Evolutionary conservation across 2,329 filamentous ascomycete species (phyloP).

Genomic region (Fusarium albosuccineum): DNA sequence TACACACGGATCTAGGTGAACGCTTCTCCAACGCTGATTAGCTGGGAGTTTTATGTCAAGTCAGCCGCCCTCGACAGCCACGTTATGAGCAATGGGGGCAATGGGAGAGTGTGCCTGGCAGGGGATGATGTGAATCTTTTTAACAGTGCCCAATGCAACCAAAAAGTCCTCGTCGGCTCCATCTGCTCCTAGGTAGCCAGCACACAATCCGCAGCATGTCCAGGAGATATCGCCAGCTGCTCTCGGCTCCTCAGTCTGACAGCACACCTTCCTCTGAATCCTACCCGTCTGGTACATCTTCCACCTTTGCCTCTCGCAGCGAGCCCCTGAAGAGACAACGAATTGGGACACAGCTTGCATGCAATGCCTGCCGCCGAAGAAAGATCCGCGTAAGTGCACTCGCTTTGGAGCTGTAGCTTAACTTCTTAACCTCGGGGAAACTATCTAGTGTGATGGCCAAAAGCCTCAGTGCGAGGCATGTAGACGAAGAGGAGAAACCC

Average conservation of each 20-base stretch:
- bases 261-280: slow-evolving; percentile 7
- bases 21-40: no score
- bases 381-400: slow-evolving; percentile 25
- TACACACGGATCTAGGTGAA: no score
- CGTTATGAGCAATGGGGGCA: background rate
- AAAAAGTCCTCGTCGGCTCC: background rate
- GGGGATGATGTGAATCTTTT: background rate
- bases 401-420: no score
- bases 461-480: slow-evolving; percentile 23
- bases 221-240: slow-evolving; percentile 30
- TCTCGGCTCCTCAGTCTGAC: background rate
- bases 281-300: slow-evolving; percentile 16
- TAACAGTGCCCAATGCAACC: background rate
- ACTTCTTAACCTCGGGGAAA: background rate
- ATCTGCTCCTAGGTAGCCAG: background rate
- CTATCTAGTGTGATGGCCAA: slow-evolving; percentile 12
- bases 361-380: slow-evolving; percentile 21
- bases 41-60: no score
- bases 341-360: slow-evolving; percentile 25
- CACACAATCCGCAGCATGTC: slow-evolving; percentile 21
- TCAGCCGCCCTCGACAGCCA: no score
- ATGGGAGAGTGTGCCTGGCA: background rate
- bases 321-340: slow-evolving; percentile 26
- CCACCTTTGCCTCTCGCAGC: slow-evolving; percentile 11
- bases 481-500: slow-evolving; percentile 16